Evolutionary conservation across 1,284 basidiomycete genomes (phyloP), one percentile per base, ranked within the genome.

Genomic region (Athelia psychrophila): DNA sequence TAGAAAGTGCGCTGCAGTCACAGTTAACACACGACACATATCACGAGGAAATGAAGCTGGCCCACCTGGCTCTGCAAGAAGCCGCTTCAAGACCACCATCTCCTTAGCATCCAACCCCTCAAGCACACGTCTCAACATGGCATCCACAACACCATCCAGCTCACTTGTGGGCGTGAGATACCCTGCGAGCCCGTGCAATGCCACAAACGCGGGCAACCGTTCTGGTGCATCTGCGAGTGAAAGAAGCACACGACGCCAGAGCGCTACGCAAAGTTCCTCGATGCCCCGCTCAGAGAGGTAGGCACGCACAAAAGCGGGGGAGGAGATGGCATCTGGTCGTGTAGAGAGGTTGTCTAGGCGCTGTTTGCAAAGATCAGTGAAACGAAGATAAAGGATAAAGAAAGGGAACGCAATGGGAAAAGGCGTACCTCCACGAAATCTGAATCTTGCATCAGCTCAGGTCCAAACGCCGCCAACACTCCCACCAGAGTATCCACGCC

Each of bases 201-300:
- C 76, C 15, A 71, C 70, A 24, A 82, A 56, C 1, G 82, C 54
- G 1, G 64, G 60, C 1, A 63, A 58, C 1, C 81, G 60, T 0
- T 57, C 54, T 4, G 46, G 47, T 5, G 63, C 55, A 10, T 64
- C 27, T 30, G 49, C 12, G 61, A 57, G 4, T 67, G 38, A 42
- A 42, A 22, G 50, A 3, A 85, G 69, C 1, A 81, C 60, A 0
- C 63, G 58, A 30, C 73, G 72, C 82, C 82, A 84, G 3, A 79
- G 60, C 2, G 58, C 50, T 6, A 65, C 54, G 22, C 66, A 65
- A 5, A 63, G 65, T 3, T 48, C 48, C n/a, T 72, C 61, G 33
- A 75, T 64, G 16, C 67, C 65, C 3, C 79, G 69, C 52, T 74
- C 61, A 9, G 65, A 56, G 30, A 85, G 65, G 56, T 84, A 85